Conservation (phyloP, 139 green algal species). For the Dunaliella primolecta region DNA sequence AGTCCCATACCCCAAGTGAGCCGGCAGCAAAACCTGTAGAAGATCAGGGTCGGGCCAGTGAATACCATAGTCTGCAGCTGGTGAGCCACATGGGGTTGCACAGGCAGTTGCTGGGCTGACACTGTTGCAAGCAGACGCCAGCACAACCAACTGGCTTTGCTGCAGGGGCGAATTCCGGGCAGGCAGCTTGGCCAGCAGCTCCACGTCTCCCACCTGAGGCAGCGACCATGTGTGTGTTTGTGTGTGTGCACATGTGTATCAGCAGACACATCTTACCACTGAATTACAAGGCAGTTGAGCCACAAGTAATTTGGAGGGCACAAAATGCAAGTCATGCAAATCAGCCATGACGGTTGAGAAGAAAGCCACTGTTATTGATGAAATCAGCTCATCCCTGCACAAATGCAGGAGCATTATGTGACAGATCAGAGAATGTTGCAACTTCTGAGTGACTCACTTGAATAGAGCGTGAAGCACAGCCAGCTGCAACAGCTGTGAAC, state of each 20-base stretch:
- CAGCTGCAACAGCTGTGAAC: slow-evolving; percentile 4
- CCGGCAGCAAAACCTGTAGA: slow-evolving; percentile 6
- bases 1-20: not conserved
- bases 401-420: too few relatives aligned
- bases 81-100: not conserved
- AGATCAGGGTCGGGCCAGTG: not conserved
- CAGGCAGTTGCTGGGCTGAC: not conserved
- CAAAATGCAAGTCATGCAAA: too few relatives aligned
- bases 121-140: not conserved
- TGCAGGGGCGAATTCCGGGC: not conserved
- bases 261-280: too few relatives aligned
- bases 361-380: too few relatives aligned
- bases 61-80: not conserved
- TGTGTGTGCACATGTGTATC: too few relatives aligned
- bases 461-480: slow-evolving; percentile 8
- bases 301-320: too few relatives aligned
- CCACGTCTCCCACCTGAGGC: slow-evolving; percentile 6
- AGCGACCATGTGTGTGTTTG: too few relatives aligned
- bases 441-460: too few relatives aligned
- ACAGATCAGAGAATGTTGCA: too few relatives aligned
- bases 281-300: too few relatives aligned
- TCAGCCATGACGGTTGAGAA: too few relatives aligned
- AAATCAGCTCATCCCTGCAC: too few relatives aligned
- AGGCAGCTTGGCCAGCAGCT: not conserved
- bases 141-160: not conserved